These are phyloP conservation scores for Penicillium cosmopolitanum DNA, from an alignment of 495 filamentous ascomycete genomes.

Conservation along the genomic window DNA sequence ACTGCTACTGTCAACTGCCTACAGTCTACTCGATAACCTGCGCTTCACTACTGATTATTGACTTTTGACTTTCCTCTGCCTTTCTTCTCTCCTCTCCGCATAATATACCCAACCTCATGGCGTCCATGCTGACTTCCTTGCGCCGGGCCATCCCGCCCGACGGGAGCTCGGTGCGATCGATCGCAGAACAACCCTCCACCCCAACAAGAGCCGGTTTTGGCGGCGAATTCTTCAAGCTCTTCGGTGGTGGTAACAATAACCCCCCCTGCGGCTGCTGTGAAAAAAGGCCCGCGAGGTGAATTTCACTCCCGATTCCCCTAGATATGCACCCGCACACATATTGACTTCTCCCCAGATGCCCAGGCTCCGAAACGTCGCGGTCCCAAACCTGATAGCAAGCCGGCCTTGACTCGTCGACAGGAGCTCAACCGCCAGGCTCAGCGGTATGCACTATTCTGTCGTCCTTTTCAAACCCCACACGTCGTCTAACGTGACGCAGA, in stretches of 20 bases:
- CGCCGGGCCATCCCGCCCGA: slow-evolving; percentile 20
- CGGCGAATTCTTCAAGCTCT: slow-evolving; percentile 44
- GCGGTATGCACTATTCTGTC: slow-evolving; percentile 57
- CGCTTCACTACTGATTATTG: not conserved
- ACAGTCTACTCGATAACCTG: too few relatives aligned
- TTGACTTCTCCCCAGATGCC: slow-evolving; percentile 60
- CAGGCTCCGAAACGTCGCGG: slow-evolving; percentile 86
- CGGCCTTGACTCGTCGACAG: slow-evolving; percentile 88
- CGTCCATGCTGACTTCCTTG: slow-evolving; percentile 13
- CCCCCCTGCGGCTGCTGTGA: slow-evolving; percentile 23
- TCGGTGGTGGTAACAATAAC: slow-evolving; percentile 20
- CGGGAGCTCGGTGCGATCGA: slow-evolving; percentile 19
- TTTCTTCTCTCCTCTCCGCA: not conserved
- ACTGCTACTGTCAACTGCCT: too few relatives aligned
- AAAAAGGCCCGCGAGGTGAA: slow-evolving; percentile 43
- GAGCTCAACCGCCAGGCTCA: slow-evolving; percentile 96
- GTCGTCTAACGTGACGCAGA: slow-evolving; percentile 38
- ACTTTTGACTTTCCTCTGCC: not conserved
- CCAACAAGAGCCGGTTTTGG: slow-evolving; percentile 33
- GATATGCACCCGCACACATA: not conserved
- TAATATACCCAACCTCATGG: not conserved
- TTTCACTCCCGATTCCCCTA: not conserved
- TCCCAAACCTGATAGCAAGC: slow-evolving; percentile 96
- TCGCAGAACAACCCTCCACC: slow-evolving; percentile 32
- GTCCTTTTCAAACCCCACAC: too few relatives aligned